Base-by-base conservation (phyloP, 208 protist species). In the Crithidia expoeki region DNA sequence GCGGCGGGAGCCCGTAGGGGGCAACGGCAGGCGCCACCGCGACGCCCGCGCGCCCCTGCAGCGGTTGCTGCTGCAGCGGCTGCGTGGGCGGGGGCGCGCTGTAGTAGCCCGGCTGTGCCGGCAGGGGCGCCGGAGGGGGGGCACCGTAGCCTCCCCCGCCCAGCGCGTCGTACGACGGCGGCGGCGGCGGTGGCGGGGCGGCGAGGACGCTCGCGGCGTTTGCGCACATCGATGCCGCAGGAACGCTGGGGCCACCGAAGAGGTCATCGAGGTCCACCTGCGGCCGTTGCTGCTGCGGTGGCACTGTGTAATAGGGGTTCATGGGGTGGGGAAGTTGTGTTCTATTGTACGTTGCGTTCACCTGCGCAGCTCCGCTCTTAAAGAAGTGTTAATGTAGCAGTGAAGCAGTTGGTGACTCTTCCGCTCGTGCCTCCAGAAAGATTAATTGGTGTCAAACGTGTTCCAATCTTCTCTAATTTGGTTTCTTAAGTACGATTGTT, bases 241-340 rank as follows among this genome's bases (percentile, higher is more conserved):
- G 61, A 36, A 68, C 4, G 30, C 56, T 50, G 17, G 79, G 63
- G 17, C 69, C 71, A 38, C 85, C 89, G 63, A 94, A 94, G n/a
- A 94, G 77, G 38, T 90, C 85, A 59, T 94, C 89, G 51, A 94
- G 56, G 60, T 90, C 74, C 23, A 89, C 74, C 4, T 70, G 19
- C 0, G 61, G 58, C 38, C 34, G 46, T 36, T 46, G 73, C 32
- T 40, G 44, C 49, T 30, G 76, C 28, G 42, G 44, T 49, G n/a
- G 76, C 17, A 42, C 49, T 6, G 49, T 47, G 50, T 74, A 68
- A 62, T 81, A 68, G 17, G 64, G 53, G 32, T 79, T 69, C 74
- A 85, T 82, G 36, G 33, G 10, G 25, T 68, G 23, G 34, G 21
- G 51, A 64, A 46, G 34, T 28, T 21, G n/a, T n/a, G n/a, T n/a